Evolutionary conservation across 108 stramenopile species (phyloP).

Genomic region (Cyclotella atomus): DNA sequence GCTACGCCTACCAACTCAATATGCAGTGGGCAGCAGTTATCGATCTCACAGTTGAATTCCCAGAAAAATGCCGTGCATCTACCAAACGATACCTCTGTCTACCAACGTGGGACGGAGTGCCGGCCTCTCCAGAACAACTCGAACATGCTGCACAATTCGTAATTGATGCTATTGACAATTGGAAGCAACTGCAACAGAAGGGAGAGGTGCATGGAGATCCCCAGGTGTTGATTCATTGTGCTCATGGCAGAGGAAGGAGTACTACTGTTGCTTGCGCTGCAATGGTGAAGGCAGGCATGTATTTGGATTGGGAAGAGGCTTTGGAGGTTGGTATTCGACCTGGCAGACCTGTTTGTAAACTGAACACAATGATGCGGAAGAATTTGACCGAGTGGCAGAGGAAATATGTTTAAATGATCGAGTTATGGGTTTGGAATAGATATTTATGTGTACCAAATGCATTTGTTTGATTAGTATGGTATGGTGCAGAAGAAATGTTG

Average conservation of each 20-base stretch:
- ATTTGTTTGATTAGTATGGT: not conserved
- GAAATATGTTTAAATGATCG: constrained; percentile 51
- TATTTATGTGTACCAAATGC: not conserved
- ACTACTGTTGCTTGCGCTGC: constrained; percentile 90
- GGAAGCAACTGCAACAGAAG: constrained; percentile 42
- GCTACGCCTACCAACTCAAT: constrained; percentile 75
- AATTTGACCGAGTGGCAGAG: constrained; percentile 81
- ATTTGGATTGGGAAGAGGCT: constrained; percentile 79
- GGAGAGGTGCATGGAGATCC: constrained; percentile 61
- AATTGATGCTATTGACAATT: constrained; percentile 61
- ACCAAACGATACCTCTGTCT: constrained; percentile 69
- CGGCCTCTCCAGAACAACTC: constrained; percentile 74
- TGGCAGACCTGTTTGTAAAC: constrained; percentile 76
- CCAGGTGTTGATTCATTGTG: constrained; percentile 79
- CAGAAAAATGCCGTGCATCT: constrained; percentile 65
- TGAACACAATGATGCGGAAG: constrained; percentile 82
- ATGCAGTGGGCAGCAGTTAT: constrained; percentile 84
- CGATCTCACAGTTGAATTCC: constrained; percentile 90
- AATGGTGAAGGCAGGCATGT: constrained; percentile 84
- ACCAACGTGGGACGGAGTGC: constrained; percentile 90
- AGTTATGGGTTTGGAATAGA: not conserved
- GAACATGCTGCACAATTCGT: constrained; percentile 82
- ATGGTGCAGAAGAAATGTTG: too few relatives aligned
- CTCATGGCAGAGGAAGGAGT: constrained; percentile 82
- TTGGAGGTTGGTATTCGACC: constrained; percentile 85